Conservation (phyloP, 2,329 filamentous ascomycete genomes). For the Bipolaris sorokiniana region DNA sequence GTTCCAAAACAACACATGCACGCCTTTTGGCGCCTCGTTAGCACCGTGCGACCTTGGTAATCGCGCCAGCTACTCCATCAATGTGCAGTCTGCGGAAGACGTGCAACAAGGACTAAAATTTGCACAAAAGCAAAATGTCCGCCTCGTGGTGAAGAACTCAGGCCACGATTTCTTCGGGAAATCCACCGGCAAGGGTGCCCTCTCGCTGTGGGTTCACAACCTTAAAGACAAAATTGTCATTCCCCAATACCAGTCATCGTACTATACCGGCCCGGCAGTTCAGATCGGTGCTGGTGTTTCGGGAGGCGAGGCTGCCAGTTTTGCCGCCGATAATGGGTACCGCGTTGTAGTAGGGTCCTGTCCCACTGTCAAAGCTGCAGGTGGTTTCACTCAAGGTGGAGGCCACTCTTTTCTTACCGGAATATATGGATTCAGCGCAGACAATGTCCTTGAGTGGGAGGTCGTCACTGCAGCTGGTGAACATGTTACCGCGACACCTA, state of each 20-base stretch:
- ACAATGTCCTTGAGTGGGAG: conserved; percentile 29
- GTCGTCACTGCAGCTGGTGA: conserved; percentile 25
- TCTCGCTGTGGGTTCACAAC: conserved; percentile 37
- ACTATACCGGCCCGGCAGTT: conserved; percentile 28
- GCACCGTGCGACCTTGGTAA: conserved; percentile 33
- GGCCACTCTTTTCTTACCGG: conserved; percentile 57
- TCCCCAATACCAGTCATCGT: conserved; percentile 10
- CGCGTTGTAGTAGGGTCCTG: conserved; percentile 13
- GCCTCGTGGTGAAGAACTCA: conserved; percentile 24
- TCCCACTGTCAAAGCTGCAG: conserved; percentile 54
- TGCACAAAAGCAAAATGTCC: conserved; percentile 15
- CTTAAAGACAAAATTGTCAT: conserved; percentile 26
- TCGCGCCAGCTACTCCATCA: conserved; percentile 14
- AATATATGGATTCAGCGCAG: conserved; percentile 18
- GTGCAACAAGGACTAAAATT: neutral
- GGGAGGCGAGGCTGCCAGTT: neutral
- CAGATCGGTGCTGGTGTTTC: conserved; percentile 30
- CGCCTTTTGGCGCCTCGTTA: conserved; percentile 34
- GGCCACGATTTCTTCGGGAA: conserved; percentile 30
- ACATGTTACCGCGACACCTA: conserved; percentile 19
- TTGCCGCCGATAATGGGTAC: neutral
- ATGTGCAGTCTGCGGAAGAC: neutral
- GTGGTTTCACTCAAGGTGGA: conserved; percentile 49
- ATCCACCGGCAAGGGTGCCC: conserved; percentile 26
- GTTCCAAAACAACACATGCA: conserved; percentile 50